phyloP scores from a whole-genome alignment of 164 flowering plant species.

The Aristolochia contorta region DNA sequence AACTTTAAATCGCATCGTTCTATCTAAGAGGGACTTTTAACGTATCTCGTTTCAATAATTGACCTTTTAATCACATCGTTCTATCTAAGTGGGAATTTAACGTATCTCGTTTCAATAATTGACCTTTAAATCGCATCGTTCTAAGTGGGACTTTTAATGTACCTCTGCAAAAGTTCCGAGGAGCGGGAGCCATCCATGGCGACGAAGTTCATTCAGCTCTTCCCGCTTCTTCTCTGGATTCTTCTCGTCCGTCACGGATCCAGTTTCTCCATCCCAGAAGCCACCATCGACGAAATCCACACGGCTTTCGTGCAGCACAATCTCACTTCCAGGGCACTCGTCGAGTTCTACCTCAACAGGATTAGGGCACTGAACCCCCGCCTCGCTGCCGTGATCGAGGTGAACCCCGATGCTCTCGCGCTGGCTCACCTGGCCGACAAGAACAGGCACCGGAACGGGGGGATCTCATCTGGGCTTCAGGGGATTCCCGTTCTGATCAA shows the following conservation, averaged over 20 bases:
- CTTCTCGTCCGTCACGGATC: no score
- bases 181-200: no score
- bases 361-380: conserved; percentile 27
- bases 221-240: no score
- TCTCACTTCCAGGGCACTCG: conserved; percentile 17
- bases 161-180: not conserved
- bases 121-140: no score
- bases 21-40: no score
- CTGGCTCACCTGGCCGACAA: conserved; percentile 35
- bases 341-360: conserved; percentile 24
- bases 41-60: no score
- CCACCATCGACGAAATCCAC: conserved; percentile 39
- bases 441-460: not conserved
- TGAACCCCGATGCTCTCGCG: conserved; percentile 29
- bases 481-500: not conserved
- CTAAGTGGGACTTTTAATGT: no score
- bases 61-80: no score
- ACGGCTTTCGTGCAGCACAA: conserved; percentile 30
- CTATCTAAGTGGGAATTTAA: no score
- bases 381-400: conserved; percentile 30
- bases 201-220: no score
- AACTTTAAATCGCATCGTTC: no score
- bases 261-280: conserved; percentile 25
- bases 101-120: no score
- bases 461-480: not conserved